These are phyloP conservation scores for Acorus gramineus DNA, from an alignment of 106 monocot genomes.

Conservation along the genomic window DNA sequence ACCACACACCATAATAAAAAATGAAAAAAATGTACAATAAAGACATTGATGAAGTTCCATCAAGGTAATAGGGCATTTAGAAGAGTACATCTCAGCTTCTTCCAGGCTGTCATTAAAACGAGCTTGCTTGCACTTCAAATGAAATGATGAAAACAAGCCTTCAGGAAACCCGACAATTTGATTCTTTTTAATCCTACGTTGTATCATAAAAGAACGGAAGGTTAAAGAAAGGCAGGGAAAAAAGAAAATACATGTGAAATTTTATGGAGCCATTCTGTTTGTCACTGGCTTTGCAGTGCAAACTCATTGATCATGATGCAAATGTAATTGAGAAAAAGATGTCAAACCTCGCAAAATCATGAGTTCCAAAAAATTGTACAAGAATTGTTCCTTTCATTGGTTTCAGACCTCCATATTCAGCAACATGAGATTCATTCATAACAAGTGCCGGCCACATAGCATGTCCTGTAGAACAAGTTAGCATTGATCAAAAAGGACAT, in stretches of 20 bases:
- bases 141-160: conserved; percentile 71
- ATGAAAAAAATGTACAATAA: too few species aligned
- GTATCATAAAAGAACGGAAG: conserved; percentile 3
- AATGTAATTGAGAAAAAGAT: background rate
- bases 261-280: too few species aligned
- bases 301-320: background rate
- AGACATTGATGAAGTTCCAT: too few species aligned
- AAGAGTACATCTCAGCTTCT: conserved; percentile 67
- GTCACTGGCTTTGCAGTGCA: too few species aligned
- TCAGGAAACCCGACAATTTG: conserved; percentile 75
- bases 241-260: background rate
- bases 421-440: conserved; percentile 55
- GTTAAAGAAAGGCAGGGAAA: background rate
- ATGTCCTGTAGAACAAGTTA: conserved; percentile 53
- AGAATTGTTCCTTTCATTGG: conserved; percentile 46
- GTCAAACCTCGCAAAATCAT: conserved; percentile 95
- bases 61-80: too few species aligned
- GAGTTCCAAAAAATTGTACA: conserved; percentile 97
- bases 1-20: background rate
- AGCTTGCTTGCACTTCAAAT: conserved; percentile 81
- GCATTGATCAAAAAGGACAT: too few species aligned
- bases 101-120: conserved; percentile 67
- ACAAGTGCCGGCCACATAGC: conserved; percentile 96
- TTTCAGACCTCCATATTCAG: conserved; percentile 35
- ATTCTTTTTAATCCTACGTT: conserved; percentile 72